Evolutionary conservation across 257 asterid species (phyloP).

Genomic region (Jacaranda mimosifolia): DNA sequence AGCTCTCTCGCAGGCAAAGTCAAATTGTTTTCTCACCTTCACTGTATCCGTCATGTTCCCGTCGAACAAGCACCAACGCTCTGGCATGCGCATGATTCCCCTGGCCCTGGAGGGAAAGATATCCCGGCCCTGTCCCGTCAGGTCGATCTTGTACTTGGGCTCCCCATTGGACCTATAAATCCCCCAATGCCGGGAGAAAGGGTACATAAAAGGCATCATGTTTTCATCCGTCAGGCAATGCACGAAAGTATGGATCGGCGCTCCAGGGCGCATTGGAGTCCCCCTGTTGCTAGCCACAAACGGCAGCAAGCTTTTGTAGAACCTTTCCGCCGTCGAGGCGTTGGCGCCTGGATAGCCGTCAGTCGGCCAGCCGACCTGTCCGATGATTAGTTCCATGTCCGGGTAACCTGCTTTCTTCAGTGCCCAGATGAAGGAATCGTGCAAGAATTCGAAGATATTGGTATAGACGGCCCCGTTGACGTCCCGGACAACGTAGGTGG

Average conservation of each 20-base stretch:
- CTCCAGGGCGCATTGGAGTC: slow-evolving; percentile 53
- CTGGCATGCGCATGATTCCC: slow-evolving; percentile 50
- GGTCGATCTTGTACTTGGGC: slow-evolving; percentile 55
- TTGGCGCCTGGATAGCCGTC: slow-evolving; percentile 49
- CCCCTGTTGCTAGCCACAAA: slow-evolving; percentile 39
- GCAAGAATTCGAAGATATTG: slow-evolving; percentile 39
- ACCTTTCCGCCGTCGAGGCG: slow-evolving; percentile 40
- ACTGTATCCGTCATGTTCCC: neutral
- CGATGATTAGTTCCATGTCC: slow-evolving; percentile 24
- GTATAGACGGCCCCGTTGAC: slow-evolving; percentile 40
- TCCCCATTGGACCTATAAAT: slow-evolving; percentile 49
- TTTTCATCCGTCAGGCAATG: slow-evolving; percentile 47
- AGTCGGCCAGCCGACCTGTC: slow-evolving; percentile 60
- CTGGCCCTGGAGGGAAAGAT: slow-evolving; percentile 32
- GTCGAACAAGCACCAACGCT: slow-evolving; percentile 46
- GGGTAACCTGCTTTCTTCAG: slow-evolving; percentile 31
- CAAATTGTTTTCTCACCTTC: neutral
- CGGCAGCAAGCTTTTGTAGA: slow-evolving; percentile 41
- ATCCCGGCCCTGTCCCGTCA: slow-evolving; percentile 47
- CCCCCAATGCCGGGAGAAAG: slow-evolving; percentile 38
- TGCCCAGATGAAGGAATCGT: slow-evolving; percentile 50
- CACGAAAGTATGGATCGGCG: slow-evolving; percentile 39
- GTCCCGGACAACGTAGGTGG: slow-evolving; percentile 15
- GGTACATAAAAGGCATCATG: neutral
- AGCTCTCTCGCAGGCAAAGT: neutral